Percentiles rank a stretch among this genome's conserved stretches.
phyloP scores from a whole-genome alignment of 768 basidiomycete species.

The Rossbeevera mucosa region DNA sequence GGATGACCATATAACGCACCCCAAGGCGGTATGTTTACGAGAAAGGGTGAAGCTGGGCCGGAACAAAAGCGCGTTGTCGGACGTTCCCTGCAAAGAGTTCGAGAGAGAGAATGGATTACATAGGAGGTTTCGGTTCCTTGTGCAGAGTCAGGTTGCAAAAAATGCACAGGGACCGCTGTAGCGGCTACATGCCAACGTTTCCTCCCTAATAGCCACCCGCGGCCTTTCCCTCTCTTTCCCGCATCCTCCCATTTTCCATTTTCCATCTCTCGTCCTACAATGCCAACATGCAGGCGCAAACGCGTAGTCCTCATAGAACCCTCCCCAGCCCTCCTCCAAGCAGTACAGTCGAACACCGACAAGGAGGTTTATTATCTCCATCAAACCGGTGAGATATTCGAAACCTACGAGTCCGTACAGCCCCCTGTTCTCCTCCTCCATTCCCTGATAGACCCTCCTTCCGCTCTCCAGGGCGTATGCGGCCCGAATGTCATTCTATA shows the following conservation, averaged over 20 bases:
- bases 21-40: background rate
- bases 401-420: slow-evolving; percentile 81
- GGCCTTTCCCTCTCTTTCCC: slow-evolving; percentile 54
- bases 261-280: slow-evolving; percentile 44
- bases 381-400: slow-evolving; percentile 96
- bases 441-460: slow-evolving; percentile 18
- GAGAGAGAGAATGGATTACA: slow-evolving; percentile 3
- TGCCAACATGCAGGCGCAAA: slow-evolving; percentile 89
- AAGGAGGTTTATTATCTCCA: slow-evolving; percentile 86
- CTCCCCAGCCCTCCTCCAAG: slow-evolving; percentile 62
- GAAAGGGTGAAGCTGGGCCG: background rate
- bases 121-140: slow-evolving; percentile 23
- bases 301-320: slow-evolving; percentile 86
- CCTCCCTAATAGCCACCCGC: slow-evolving; percentile 55
- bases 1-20: background rate
- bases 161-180: slow-evolving; percentile 31
- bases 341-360: slow-evolving; percentile 57
- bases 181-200: slow-evolving; percentile 42
- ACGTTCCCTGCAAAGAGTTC: background rate
- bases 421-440: slow-evolving; percentile 21
- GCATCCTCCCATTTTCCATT: slow-evolving; percentile 47
- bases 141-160: slow-evolving; percentile 23
- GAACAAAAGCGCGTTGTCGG: slow-evolving; percentile 5
- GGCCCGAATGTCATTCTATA: slow-evolving; percentile 91
- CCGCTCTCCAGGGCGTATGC: slow-evolving; percentile 61